phyloP scores from a whole-genome alignment of 1,139 yeast species.

The Diutina sp. region DNA sequence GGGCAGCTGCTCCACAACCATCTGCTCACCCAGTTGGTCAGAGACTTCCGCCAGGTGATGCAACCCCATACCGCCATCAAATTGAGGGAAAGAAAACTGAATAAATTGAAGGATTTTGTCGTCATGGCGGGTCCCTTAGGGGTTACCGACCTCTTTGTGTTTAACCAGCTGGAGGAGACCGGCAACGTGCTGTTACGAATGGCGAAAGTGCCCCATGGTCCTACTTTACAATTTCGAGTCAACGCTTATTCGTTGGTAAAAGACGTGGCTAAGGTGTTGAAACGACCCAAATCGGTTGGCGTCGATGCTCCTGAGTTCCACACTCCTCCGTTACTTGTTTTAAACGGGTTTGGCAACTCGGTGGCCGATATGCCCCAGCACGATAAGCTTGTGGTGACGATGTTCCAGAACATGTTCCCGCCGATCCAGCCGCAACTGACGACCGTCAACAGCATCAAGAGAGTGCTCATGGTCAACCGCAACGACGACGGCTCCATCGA shows the following conservation, averaged over 20 bases:
- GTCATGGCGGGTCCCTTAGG: constrained; percentile 98
- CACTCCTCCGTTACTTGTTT: constrained; percentile 79
- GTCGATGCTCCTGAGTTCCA: constrained; percentile 50
- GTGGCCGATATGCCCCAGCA: constrained; percentile 44
- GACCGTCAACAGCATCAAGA: constrained; percentile 57
- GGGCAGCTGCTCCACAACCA: constrained; percentile 74
- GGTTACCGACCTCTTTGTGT: constrained; percentile 76
- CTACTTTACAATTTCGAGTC: constrained; percentile 76
- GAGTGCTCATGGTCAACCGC: constrained; percentile 77
- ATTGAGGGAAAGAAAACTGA: constrained; percentile 74
- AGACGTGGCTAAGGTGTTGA: constrained; percentile 63
- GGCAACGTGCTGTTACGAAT: constrained; percentile 78
- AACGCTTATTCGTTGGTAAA: constrained; percentile 67
- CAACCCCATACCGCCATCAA: constrained; percentile 94
- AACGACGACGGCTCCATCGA: constrained; percentile 62
- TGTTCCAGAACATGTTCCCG: constrained; percentile 94
- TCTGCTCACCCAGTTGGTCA: constrained; percentile 70
- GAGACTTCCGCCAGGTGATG: constrained; percentile 82
- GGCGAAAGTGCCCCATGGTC: constrained; percentile 88
- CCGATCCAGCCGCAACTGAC: constrained; percentile 78
- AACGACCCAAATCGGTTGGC: constrained; percentile 57
- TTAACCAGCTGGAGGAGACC: constrained; percentile 65
- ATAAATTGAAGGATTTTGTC: constrained; percentile 77
- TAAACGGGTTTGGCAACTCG: constrained; percentile 66
- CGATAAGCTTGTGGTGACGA: constrained; percentile 75